Base-by-base conservation (phyloP, 2,329 filamentous ascomycete species). In the Botrytis byssoidea region DNA sequence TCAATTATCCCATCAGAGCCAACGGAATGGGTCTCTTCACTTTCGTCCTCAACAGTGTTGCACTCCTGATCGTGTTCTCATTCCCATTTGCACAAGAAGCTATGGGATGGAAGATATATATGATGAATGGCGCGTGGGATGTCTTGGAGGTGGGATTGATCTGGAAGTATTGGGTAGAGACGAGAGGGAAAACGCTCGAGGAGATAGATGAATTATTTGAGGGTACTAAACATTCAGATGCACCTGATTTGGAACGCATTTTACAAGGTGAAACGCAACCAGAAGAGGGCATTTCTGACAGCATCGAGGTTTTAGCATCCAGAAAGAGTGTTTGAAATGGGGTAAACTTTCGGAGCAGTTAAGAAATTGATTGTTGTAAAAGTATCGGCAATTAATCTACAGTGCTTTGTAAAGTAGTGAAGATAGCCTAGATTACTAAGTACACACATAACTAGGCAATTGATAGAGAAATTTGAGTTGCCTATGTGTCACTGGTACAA, bases 1-100 rank as follows among this genome's bases (percentile, higher is more conserved):
- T 87, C 77, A 84, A 85, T 77, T 86, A 85, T 75, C 83, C 83
- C 0, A 85, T 87, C 63, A 83, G 85, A 32, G 85, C 85, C 0
- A 85, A 85, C 66, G 85, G 85, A 1, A 79, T 86, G 76, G 84
- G 82, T 0, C 78, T 84, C 57, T 84, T 83, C 22, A 74, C 77
- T 3, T 78, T 83, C 22, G 73, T 75, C 29, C 72, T 81, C 18
- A 82, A 82, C 46, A 74, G 74, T 4, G 77, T 82, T 35, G 81
- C 80, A 59, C 77, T 84, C 8, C 73, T 85, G 0, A 80, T 83
- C 63, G 82, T 82, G 0, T 84, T 83, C 74, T 81, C 83, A 40
- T 83, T 85, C 78, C 83, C 84, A 0, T 84, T 84, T 67, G 83
- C 82, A 0, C 77, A 85, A 0, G 77, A 77, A 4, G 83, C 83